These are phyloP conservation scores for Moringa oleifera DNA, from an alignment of 345 rosid genomes.

Conservation along the genomic window DNA sequence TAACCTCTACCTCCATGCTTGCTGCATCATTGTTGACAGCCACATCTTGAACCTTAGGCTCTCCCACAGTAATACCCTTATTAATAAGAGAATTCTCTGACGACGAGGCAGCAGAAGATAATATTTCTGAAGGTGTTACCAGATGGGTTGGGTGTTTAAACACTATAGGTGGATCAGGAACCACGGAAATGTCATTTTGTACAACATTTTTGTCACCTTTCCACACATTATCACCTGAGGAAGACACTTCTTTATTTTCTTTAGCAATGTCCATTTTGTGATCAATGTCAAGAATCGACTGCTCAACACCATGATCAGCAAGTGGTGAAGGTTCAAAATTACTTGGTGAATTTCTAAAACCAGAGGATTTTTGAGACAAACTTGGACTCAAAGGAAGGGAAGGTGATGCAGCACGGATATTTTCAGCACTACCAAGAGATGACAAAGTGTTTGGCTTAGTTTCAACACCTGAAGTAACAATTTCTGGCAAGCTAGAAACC, in stretches of 20 bases:
- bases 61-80: slow-evolving; percentile 31
- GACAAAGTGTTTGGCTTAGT: slow-evolving; percentile 26
- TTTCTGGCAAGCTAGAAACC: slow-evolving; percentile 25
- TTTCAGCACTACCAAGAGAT: slow-evolving; percentile 33
- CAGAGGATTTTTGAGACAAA: slow-evolving; percentile 36
- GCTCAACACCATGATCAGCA: slow-evolving; percentile 34
- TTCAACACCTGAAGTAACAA: slow-evolving; percentile 24
- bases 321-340: neutral
- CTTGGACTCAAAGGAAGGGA: slow-evolving; percentile 40
- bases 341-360: slow-evolving; percentile 31
- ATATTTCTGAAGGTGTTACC: slow-evolving; percentile 65
- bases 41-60: slow-evolving; percentile 40
- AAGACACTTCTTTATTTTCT: slow-evolving; percentile 26
- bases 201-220: slow-evolving; percentile 31
- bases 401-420: slow-evolving; percentile 26
- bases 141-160: slow-evolving; percentile 68
- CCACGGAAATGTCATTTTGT: slow-evolving; percentile 33
- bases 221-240: slow-evolving; percentile 30
- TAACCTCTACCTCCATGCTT: slow-evolving; percentile 42
- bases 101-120: slow-evolving; percentile 40
- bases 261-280: slow-evolving; percentile 23
- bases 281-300: slow-evolving; percentile 34
- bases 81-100: slow-evolving; percentile 39
- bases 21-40: slow-evolving; percentile 32
- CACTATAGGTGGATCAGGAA: slow-evolving; percentile 29